Evolutionary conservation across 139 green algal genomes (phyloP), one percentile per base, ranked within the genome.

Genomic region (Microglena sp.): DNA sequence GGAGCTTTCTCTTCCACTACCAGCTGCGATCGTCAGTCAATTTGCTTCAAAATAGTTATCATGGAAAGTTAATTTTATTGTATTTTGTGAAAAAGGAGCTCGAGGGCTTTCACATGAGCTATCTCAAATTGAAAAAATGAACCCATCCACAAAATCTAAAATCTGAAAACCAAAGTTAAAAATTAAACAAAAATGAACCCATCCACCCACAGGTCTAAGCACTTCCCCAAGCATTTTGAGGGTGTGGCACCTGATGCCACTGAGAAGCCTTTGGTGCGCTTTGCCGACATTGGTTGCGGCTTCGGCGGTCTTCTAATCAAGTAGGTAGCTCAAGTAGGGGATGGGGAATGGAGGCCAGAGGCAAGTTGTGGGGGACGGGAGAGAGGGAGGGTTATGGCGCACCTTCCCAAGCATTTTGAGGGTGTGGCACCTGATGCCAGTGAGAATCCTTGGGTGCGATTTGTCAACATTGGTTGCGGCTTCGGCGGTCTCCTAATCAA

Each of bases 211-310:
- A 82, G 78, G 78, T 15, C 55, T 11, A 60, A 69, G 21, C 61
- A 81, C 53, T 81, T 62, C 57, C 73, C 74, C 1, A 53, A 74
- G 33, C 36, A 72, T 2, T 55, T 69, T 30, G 55, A 6, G 6
- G 43, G 6, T 6, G 11, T 60, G 33, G 43, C 33, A 45, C 35
- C 46, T 1, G 58, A 67, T 26, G 57, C 32, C 33, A 40, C 40
- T 18, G 59, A 75, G 35, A 36, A 60, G 31, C 66, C 72, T 1
- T 34, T 67, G 29, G 84, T 93, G 4, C 74, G 68, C 11, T 96
- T 97, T 80, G 86, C 85, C 8, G 94, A 99, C 68, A 83, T 99
- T 1, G 94, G 94, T 30, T 99, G 94, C 68, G 94, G 94, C 44
- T 99, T 98, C 84, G 94, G 94, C 2, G 94, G 94, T 2, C 84